Percentiles rank a stretch among this genome's conserved stretches.
phyloP scores from a whole-genome alignment of 2,329 filamentous ascomycete genomes.

The Ophiostoma sp. region DNA sequence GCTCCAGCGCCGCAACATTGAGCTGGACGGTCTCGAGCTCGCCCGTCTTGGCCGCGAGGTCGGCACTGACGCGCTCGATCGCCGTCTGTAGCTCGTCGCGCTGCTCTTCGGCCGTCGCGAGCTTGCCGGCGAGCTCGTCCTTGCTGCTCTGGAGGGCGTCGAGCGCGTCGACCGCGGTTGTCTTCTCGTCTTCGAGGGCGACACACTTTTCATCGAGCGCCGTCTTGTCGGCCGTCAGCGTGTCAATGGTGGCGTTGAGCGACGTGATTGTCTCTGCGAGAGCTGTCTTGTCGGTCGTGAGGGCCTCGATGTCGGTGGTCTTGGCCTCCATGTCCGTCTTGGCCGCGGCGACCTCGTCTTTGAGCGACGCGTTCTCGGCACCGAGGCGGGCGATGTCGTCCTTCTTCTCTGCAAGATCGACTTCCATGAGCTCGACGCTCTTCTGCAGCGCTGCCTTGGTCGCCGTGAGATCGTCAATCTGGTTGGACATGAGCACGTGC shows the following conservation, averaged over 20 bases:
- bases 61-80: conserved; percentile 11
- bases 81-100: conserved; percentile 13
- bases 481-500: conserved; percentile 22
- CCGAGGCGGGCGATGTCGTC: not conserved
- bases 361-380: conserved; percentile 1
- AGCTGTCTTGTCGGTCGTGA: conserved; percentile 3
- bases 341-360: not conserved
- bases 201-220: not conserved
- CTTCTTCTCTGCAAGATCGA: not conserved
- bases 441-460: conserved; percentile 18
- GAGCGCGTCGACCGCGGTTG: not conserved
- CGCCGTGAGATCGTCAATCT: conserved; percentile 23
- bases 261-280: conserved; percentile 13
- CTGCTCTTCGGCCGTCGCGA: not conserved
- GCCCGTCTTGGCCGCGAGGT: conserved; percentile 5
- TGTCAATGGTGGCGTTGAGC: not conserved
- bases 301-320: not conserved
- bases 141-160: not conserved
- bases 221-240: conserved; percentile 8
- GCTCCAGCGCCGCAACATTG: not conserved
- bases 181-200: not conserved
- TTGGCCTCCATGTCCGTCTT: conserved; percentile 12
- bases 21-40: conserved; percentile 16
- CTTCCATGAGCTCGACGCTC: conserved; percentile 9
- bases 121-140: conserved; percentile 1